Evolutionary conservation across 176 grass and related monocot genomes (phyloP).

Genomic region (Cenchrus americanus): DNA sequence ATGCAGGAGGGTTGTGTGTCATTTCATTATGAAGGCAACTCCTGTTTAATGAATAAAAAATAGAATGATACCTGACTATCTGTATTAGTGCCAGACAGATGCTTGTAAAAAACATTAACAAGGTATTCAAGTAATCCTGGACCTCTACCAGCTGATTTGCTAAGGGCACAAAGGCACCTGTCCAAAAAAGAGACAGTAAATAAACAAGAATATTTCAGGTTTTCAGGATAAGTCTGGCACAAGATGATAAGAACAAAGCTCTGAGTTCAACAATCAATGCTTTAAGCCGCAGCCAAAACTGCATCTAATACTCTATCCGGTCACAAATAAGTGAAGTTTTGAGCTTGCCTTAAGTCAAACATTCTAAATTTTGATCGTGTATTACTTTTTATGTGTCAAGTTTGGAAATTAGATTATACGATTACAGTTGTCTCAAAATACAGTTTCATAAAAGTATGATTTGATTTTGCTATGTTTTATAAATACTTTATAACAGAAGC

Average conservation of each 20-base stretch:
- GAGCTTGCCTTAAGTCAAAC: neutral
- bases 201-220: conserved; percentile 30
- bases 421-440: too few species aligned
- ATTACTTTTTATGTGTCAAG: neutral
- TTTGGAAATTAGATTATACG: neutral
- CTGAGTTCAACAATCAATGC: conserved; percentile 21
- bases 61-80: conserved; percentile 76
- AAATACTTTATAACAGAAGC: too few species aligned
- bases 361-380: neutral
- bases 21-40: neutral
- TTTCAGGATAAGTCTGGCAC: conserved; percentile 10
- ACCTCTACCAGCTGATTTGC: conserved; percentile 81
- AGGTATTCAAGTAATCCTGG: conserved; percentile 74
- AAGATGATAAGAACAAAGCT: conserved; percentile 8
- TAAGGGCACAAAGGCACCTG: conserved; percentile 96
- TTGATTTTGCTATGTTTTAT: too few species aligned
- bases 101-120: conserved; percentile 90
- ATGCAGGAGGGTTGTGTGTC: too few species aligned
- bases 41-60: conserved; percentile 26
- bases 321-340: too few species aligned
- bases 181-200: conserved; percentile 47
- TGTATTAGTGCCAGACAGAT: conserved; percentile 70
- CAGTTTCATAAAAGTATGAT: too few species aligned
- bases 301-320: neutral
- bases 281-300: conserved; percentile 21